Conservation (phyloP, 2,329 filamentous ascomycete species). For the Fusarium ambrosium region DNA sequence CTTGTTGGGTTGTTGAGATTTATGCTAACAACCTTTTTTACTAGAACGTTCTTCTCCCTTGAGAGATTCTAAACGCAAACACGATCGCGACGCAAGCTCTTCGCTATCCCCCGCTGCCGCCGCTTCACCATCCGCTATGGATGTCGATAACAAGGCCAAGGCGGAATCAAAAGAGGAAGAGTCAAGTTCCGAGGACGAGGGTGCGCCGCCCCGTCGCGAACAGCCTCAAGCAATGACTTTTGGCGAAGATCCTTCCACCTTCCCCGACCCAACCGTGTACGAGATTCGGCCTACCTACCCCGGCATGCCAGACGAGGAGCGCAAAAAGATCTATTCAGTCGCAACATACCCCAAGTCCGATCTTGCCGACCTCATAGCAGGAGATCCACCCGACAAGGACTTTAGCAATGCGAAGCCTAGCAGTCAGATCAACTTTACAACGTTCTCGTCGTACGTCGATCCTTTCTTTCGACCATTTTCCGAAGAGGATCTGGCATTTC, state of each 20-base stretch:
- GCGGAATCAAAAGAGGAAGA: constrained; percentile 58
- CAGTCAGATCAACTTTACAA: constrained; percentile 93
- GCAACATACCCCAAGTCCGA: constrained; percentile 85
- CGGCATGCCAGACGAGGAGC: constrained; percentile 86
- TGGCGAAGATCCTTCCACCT: constrained; percentile 91
- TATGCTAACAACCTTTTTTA: constrained; percentile 25
- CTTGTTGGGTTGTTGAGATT: not conserved
- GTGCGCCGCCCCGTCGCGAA: constrained; percentile 72
- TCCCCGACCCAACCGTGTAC: constrained; percentile 92
- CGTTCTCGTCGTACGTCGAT: constrained; percentile 93
- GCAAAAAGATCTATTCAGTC: constrained; percentile 89
- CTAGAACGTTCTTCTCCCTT: constrained; percentile 68
- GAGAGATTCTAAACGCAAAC: constrained; percentile 67
- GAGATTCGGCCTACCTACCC: constrained; percentile 83
- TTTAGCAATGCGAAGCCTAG: constrained; percentile 94
- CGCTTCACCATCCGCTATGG: constrained; percentile 68
- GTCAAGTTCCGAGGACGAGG: constrained; percentile 70
- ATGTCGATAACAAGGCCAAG: constrained; percentile 67
- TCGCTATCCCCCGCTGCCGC: constrained; percentile 70
- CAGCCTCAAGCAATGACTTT: constrained; percentile 88
- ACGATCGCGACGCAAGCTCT: constrained; percentile 68
- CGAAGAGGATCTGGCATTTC: constrained; percentile 93
- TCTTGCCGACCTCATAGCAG: constrained; percentile 86
- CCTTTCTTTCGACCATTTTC: constrained; percentile 90
- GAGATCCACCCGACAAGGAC: constrained; percentile 91